Base-by-base conservation (phyloP, 2,329 filamentous ascomycete genomes). In the Fusarium keratoplasticum region DNA sequence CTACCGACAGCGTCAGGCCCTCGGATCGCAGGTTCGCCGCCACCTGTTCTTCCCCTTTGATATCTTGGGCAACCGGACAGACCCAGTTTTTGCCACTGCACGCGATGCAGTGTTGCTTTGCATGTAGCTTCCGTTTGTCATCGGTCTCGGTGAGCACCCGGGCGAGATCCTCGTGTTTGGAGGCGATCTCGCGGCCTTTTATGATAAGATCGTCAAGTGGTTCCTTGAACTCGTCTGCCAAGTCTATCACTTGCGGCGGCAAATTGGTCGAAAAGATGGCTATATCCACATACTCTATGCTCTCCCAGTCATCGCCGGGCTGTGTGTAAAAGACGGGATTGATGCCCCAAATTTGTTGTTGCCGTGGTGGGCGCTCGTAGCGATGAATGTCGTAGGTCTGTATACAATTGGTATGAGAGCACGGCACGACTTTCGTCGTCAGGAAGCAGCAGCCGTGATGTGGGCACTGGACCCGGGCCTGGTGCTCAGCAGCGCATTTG, bases 361-460 rank as follows among this genome's bases (percentile, higher is more conserved):
- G 27, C 25, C 4, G 25, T 52, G 47, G 27, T 20, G 5, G 47
- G 6, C 10, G 27, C 6, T 54, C 2, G 57, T 80, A 80, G 7
- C 55, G 58, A 44, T 80, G 74, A 14, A 79, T 25, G 0, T 66
- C 52, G 25, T 55, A 33, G 3, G 64, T 42, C 4, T 63, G 18
- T 18, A 29, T 11, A 58, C 77, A 79, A 2, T 36, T 10, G 5
- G 5, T 8, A 22, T 57, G 52, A 5, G 33, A 25, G 20, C 54
- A 57, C 44, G n/a, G 3, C n/a, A 50, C 44, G 59, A n/a, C 71
- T 29, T 29, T 71, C 67, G 16, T 52, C 1, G 67, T 69, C 61
- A 67, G 60, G 52, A 73, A 69, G 61, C 80, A 82, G 66, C 80
- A 82, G 2, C 74, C 76, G 50, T 82, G 80, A 1, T 72, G 38